phyloP scores from a whole-genome alignment of 768 basidiomycete species.

The Amanita rubescens region DNA sequence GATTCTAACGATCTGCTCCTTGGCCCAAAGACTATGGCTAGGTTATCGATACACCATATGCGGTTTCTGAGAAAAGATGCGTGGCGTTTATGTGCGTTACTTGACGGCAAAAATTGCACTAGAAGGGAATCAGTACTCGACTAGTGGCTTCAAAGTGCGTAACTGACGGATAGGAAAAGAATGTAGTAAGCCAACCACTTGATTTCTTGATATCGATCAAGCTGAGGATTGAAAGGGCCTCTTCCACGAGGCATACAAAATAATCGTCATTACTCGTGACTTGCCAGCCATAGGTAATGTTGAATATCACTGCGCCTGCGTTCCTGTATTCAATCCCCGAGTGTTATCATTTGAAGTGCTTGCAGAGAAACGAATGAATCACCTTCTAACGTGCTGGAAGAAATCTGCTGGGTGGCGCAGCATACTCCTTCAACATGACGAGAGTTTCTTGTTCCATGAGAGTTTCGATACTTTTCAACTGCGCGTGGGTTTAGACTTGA shows the following conservation, averaged over 20 bases:
- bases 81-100: slow-evolving; percentile 30
- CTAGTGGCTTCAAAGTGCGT: not conserved
- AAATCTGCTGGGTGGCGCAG: slow-evolving; percentile 22
- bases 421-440: slow-evolving; percentile 23
- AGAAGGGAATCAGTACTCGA: not conserved
- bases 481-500: slow-evolving; percentile 29
- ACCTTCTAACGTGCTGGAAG: slow-evolving; percentile 24
- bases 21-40: slow-evolving; percentile 27
- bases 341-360: too few species aligned
- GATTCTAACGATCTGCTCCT: slow-evolving; percentile 21
- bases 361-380: not conserved
- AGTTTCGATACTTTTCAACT: slow-evolving; percentile 22
- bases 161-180: slow-evolving; percentile 28
- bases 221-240: slow-evolving; percentile 20
- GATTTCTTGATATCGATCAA: slow-evolving; percentile 19
- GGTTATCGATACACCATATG: slow-evolving; percentile 15
- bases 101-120: slow-evolving; percentile 32
- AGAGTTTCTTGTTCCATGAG: slow-evolving; percentile 23
- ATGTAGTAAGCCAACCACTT: slow-evolving; percentile 32
- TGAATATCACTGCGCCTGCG: slow-evolving; percentile 27
- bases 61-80: slow-evolving; percentile 14
- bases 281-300: slow-evolving; percentile 34
- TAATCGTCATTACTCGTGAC: slow-evolving; percentile 26
- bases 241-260: slow-evolving; percentile 25
- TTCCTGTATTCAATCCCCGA: slow-evolving; percentile 19